A percentile compares a stretch with the other conserved stretches of the same genome.
Conservation (phyloP, 2,329 filamentous ascomycete genomes). For the Aspergillus oerlinghausenensis region DNA sequence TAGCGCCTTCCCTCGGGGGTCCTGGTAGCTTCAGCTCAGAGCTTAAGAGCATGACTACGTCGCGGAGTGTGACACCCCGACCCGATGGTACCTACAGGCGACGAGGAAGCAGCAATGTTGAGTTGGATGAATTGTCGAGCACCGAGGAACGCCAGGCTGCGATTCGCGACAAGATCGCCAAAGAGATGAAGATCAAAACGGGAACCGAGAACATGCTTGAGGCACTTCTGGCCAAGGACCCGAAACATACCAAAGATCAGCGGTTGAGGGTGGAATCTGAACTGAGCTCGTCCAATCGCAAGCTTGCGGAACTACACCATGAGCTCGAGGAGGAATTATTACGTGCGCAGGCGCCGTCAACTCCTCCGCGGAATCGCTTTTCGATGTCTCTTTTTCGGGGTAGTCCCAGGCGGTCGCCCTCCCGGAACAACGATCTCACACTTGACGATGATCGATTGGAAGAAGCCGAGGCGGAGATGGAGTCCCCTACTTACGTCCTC, state of each 20-base stretch:
- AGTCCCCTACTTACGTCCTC: constrained; percentile 88
- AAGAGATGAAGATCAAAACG: constrained; percentile 96
- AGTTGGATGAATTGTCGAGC: constrained; percentile 57
- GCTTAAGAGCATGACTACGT: constrained; percentile 63
- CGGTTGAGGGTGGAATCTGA: constrained; percentile 77
- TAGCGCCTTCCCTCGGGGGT: constrained; percentile 65
- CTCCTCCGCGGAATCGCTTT: constrained; percentile 47
- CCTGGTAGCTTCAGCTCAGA: constrained; percentile 88
- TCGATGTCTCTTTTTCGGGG: constrained; percentile 53
- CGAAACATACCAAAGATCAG: constrained; percentile 89
- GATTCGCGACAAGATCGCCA: constrained; percentile 80
- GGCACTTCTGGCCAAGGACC: constrained; percentile 88
- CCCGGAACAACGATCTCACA: constrained; percentile 33
- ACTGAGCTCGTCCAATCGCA: constrained; percentile 78
- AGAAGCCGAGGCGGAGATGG: constrained; percentile 62
- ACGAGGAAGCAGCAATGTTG: constrained; percentile 43
- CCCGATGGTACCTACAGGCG: constrained; percentile 54
- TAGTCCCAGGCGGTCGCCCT: constrained; percentile 51
- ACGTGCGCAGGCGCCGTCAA: constrained; percentile 52
- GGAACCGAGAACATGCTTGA: constrained; percentile 97
- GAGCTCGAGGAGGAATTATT: constrained; percentile 58
- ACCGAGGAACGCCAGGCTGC: constrained; percentile 70
- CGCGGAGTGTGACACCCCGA: constrained; percentile 57
- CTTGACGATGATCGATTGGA: constrained; percentile 38
- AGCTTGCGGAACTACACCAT: constrained; percentile 56